Conservation (phyloP, 768 basidiomycete species). For the Rhizopogon rudus region DNA sequence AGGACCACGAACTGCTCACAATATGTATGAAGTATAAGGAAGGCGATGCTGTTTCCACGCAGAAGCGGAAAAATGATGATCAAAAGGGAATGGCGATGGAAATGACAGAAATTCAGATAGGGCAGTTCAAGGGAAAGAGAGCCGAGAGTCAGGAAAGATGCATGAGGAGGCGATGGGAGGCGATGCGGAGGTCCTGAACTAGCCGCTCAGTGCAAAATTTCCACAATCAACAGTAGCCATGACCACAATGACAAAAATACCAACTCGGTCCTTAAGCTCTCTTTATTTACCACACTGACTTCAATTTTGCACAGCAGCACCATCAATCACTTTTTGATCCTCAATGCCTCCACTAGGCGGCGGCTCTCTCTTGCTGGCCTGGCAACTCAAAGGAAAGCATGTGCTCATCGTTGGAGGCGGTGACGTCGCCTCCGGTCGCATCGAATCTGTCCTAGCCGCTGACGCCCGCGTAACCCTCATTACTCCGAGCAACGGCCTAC, state of each 20-base stretch:
- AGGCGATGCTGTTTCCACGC: background rate
- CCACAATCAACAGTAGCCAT: slow-evolving; percentile 12
- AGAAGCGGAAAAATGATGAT: background rate
- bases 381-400: slow-evolving; percentile 80
- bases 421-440: slow-evolving; percentile 82
- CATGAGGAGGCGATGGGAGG: background rate
- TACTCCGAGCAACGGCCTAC: slow-evolving; percentile 62
- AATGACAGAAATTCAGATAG: background rate
- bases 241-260: slow-evolving; percentile 8
- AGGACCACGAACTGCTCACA: background rate
- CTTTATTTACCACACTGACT: background rate
- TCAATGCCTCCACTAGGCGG: slow-evolving; percentile 30
- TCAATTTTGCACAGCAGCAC: background rate
- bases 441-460: slow-evolving; percentile 79
- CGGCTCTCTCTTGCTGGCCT: slow-evolving; percentile 85
- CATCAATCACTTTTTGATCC: background rate
- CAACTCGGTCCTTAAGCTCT: background rate
- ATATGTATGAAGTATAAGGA: background rate
- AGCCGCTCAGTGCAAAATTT: too few relatives aligned
- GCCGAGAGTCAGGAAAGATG: background rate
- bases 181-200: background rate
- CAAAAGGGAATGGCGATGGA: background rate
- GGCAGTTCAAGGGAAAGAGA: background rate
- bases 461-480: slow-evolving; percentile 78
- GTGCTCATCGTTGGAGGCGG: slow-evolving; percentile 96